Evolutionary conservation across 768 basidiomycete genomes (phyloP).

Genomic region (Tricholoma flavovirens): DNA sequence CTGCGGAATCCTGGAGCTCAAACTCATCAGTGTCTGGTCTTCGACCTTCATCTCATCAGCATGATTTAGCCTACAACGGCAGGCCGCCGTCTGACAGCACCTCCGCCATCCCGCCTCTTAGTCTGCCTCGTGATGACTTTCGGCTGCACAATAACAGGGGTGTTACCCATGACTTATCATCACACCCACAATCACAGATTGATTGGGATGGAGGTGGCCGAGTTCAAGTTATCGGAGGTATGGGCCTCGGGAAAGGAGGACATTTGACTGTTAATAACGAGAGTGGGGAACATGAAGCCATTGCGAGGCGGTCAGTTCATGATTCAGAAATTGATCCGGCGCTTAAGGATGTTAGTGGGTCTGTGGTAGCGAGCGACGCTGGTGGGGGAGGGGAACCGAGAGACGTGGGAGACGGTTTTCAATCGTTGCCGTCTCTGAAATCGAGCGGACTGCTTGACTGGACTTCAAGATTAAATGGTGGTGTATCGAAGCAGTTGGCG

Average conservation of each 20-base stretch:
- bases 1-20: constrained; percentile 26
- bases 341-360: constrained; percentile 8
- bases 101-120: constrained; percentile 25
- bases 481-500: constrained; percentile 2
- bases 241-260: constrained; percentile 17
- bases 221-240: constrained; percentile 14
- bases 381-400: constrained; percentile 10
- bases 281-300: constrained; percentile 18
- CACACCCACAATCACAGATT: constrained; percentile 5
- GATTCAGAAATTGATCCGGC: constrained; percentile 12
- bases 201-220: constrained; percentile 16
- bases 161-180: constrained; percentile 5
- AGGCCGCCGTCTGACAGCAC: constrained; percentile 19
- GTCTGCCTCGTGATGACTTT: constrained; percentile 31
- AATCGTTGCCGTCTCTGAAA: constrained; percentile 67
- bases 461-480: constrained; percentile 22
- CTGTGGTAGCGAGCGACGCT: not conserved
- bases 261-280: constrained; percentile 19
- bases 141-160: constrained; percentile 22
- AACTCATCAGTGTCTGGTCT: constrained; percentile 18
- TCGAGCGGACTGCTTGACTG: constrained; percentile 68
- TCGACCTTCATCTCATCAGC: constrained; percentile 25
- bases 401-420: constrained; percentile 24
- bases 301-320: constrained; percentile 8
- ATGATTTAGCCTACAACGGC: constrained; percentile 20